Conservation (phyloP, 163 green algal genomes). For the Chlorella variabilis region DNA sequence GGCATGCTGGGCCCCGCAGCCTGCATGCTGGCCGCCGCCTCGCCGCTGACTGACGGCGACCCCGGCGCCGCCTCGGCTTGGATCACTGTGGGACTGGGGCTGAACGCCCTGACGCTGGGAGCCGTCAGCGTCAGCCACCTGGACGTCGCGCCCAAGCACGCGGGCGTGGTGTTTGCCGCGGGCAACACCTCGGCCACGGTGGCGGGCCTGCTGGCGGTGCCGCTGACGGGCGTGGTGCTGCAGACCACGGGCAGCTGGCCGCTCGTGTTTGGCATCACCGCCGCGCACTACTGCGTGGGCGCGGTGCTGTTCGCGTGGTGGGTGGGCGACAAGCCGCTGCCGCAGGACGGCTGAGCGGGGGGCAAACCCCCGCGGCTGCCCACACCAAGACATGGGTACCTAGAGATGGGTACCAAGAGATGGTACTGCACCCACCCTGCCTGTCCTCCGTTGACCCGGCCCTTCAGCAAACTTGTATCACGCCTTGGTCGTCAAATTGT, state of each 20-base stretch:
- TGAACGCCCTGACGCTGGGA: conserved; percentile 76
- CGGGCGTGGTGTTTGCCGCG: conserved; percentile 76
- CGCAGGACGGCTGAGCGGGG: conserved; percentile 27
- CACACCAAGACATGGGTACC: no score
- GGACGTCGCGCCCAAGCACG: conserved; percentile 82
- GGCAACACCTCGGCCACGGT: conserved; percentile 81
- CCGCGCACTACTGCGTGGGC: conserved; percentile 68
- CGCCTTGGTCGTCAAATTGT: no score
- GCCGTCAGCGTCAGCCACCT: conserved; percentile 80
- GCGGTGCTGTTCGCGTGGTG: conserved; percentile 49
- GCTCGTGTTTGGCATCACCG: conserved; percentile 75
- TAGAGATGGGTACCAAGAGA: no score
- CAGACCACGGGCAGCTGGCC: conserved; percentile 70
- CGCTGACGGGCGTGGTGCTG: conserved; percentile 48
- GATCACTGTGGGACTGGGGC: conserved; percentile 77
- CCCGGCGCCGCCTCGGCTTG: conserved; percentile 58
- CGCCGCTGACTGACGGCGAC: conserved; percentile 56
- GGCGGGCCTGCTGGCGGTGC: conserved; percentile 75
- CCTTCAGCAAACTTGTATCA: no score
- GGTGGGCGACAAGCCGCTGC: conserved; percentile 36
- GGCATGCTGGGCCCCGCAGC: conserved; percentile 81
- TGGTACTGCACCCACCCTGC: no score
- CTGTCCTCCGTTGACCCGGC: no score
- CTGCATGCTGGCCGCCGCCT: conserved; percentile 72
- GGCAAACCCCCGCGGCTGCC: no score